Evolutionary conservation across 192 early-diverging fungal species (phyloP).

Genomic region (Endogone sp.): DNA sequence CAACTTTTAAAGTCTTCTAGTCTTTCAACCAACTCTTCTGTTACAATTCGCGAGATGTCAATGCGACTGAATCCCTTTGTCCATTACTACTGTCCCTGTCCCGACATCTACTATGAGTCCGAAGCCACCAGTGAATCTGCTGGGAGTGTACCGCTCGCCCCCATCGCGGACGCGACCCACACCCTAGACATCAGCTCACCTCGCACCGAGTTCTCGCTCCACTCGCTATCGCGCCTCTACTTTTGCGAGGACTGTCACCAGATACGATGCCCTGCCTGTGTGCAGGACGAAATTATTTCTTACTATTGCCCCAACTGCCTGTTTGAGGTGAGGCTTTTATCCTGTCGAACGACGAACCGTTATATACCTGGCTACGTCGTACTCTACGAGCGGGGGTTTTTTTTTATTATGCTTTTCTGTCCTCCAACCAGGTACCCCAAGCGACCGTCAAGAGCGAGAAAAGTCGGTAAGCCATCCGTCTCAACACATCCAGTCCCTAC

Average conservation of each 20-base stretch:
- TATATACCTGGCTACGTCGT: neutral
- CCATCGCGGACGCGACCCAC: neutral
- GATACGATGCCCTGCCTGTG: slow-evolving; percentile 77
- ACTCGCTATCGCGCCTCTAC: slow-evolving; percentile 68
- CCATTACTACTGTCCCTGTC: slow-evolving; percentile 22
- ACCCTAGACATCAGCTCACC: neutral
- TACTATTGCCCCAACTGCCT: slow-evolving; percentile 97
- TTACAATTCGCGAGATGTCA: too few species aligned
- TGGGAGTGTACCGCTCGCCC: neutral
- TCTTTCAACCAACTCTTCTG: neutral
- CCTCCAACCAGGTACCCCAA: neutral
- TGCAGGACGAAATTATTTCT: slow-evolving; percentile 79
- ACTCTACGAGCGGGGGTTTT: neutral
- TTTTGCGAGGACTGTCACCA: slow-evolving; percentile 88
- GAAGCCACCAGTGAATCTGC: neutral
- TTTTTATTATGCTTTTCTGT: too few species aligned
- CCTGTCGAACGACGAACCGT: neutral
- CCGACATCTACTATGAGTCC: slow-evolving; percentile 4
- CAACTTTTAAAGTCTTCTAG: too few species aligned
- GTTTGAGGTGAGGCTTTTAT: slow-evolving; percentile 64
- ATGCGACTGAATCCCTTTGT: slow-evolving; percentile 13
- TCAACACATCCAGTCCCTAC: too few species aligned
- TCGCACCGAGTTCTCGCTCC: slow-evolving; percentile 24
- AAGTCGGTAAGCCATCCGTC: slow-evolving; percentile 2
- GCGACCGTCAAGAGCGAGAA: slow-evolving; percentile 4